These are phyloP conservation scores for Phytophthora lateralis DNA, from an alignment of 352 stramenopile species.

Conservation along the genomic window DNA sequence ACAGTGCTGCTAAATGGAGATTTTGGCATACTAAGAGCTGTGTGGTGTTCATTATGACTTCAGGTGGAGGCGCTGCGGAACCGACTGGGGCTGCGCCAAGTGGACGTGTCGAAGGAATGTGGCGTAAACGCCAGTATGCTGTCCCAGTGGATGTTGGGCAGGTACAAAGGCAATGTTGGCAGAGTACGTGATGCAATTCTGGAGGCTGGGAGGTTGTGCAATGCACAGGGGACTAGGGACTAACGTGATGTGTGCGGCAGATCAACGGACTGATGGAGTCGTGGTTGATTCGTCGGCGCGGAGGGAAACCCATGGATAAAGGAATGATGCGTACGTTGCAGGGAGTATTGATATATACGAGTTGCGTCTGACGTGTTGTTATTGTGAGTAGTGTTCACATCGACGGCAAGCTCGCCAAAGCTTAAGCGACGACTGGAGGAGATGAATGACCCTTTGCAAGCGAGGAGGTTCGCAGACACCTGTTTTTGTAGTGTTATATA, in stretches of 20 bases:
- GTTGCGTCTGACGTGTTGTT: not conserved
- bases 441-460: constrained; percentile 45
- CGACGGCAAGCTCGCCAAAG: constrained; percentile 65
- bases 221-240: not conserved
- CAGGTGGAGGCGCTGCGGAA: constrained; percentile 82
- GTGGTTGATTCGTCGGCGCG: constrained; percentile 81
- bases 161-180: constrained; percentile 86
- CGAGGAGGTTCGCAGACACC: constrained; percentile 42
- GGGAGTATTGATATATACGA: not conserved
- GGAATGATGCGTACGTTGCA: constrained; percentile 52
- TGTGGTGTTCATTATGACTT: not conserved
- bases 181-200: constrained; percentile 43
- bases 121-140: constrained; percentile 88
- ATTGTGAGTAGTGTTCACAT: constrained; percentile 44
- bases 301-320: constrained; percentile 84
- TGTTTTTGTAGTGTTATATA: not conserved
- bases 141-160: constrained; percentile 86
- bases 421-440: constrained; percentile 74
- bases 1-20: not conserved
- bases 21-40: constrained; percentile 3
- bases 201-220: not conserved
- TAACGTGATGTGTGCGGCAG: constrained; percentile 23
- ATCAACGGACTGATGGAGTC: constrained; percentile 89
- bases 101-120: constrained; percentile 87
- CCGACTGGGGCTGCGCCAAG: constrained; percentile 71